These are phyloP conservation scores for Discostella stelligera DNA, from an alignment of 352 stramenopile genomes.

Conservation along the genomic window DNA sequence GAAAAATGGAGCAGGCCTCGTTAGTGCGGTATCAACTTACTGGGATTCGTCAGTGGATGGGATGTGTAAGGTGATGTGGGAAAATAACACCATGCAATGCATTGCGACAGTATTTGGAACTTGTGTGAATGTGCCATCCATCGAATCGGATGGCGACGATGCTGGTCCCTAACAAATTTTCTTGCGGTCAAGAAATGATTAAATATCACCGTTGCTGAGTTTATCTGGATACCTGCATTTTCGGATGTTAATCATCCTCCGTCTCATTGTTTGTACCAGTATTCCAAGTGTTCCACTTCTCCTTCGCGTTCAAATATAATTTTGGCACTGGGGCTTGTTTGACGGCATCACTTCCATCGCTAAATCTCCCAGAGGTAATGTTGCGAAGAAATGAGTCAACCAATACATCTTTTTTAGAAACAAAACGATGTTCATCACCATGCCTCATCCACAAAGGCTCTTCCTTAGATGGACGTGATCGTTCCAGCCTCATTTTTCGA, in stretches of 20 bases:
- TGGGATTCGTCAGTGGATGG: constrained; percentile 81
- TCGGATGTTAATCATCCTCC: not conserved
- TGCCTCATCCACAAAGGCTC: constrained; percentile 73
- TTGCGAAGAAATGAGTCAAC: constrained; percentile 42
- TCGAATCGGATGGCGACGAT: not conserved
- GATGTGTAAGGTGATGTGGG: constrained; percentile 65
- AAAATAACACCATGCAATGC: constrained; percentile 82
- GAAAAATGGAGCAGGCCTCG: constrained; percentile 79
- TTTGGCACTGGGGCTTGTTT: constrained; percentile 46
- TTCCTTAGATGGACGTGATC: constrained; percentile 71
- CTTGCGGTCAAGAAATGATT: not conserved
- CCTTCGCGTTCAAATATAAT: constrained; percentile 35
- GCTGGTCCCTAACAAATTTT: not conserved
- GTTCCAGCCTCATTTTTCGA: constrained; percentile 25
- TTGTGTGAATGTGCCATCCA: constrained; percentile 59
- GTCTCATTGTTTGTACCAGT: not conserved
- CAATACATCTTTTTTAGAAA: constrained; percentile 43
- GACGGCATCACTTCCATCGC: constrained; percentile 49
- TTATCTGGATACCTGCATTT: no score
- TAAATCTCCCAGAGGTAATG: constrained; percentile 46
- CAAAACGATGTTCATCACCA: constrained; percentile 58
- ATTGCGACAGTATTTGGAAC: constrained; percentile 80
- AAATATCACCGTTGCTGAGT: no score
- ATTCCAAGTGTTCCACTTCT: constrained; percentile 24
- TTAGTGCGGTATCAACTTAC: constrained; percentile 68